Evolutionary conservation across 2,329 filamentous ascomycete genomes (phyloP), one percentile per base, ranked within the genome.

Genomic region (Saccharata proteae): DNA sequence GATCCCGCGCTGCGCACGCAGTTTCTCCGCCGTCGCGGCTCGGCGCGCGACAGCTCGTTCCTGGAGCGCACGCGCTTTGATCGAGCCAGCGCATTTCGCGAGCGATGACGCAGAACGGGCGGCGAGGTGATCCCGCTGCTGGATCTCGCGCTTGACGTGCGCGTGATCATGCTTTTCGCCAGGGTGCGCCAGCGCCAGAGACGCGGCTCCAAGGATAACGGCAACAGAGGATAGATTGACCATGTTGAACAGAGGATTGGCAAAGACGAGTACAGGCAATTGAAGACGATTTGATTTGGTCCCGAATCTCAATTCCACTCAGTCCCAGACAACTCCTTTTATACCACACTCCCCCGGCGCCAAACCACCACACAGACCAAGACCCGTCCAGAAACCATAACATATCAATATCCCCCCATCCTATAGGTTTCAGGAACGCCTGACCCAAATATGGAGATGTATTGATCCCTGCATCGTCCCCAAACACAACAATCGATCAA

Each of bases 151-250:
- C 40, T 47, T 48, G 38, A 54, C 33, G 21, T 45, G 41, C 21
- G 39, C 34, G 35, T 42, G 40, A 23, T 52, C 46, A 32, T 54
- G 50, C 30, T 49, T 44, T 36, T 54, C 51, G 21, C 50, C 51
- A 14, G 52, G 51, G 25, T 55, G 52, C 16, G 50, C 50, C 15
- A 38, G 10, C 11, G 38, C 38, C 5, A 46, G 26, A 25, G 45
- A 35, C 8, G 41, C 42, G 24, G 43, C 35, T 6, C 35, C 39
- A n/a, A 39, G 38, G 24, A 46, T 25, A 16, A 43, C 43, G 22
- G 45, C 26, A 29, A 44, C 38, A 13, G 38, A 40, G 26, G 32
- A 39, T 30, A 46, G 40, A 19, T 41, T 38, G 28, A 46, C 43
- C 43, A 46, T 46, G 10, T 11, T 39, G 30, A 37, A n/a, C n/a